Evolutionary conservation across 2,329 filamentous ascomycete genomes (phyloP), one percentile per base, ranked within the genome.

Genomic region (Fusarium sp.): DNA sequence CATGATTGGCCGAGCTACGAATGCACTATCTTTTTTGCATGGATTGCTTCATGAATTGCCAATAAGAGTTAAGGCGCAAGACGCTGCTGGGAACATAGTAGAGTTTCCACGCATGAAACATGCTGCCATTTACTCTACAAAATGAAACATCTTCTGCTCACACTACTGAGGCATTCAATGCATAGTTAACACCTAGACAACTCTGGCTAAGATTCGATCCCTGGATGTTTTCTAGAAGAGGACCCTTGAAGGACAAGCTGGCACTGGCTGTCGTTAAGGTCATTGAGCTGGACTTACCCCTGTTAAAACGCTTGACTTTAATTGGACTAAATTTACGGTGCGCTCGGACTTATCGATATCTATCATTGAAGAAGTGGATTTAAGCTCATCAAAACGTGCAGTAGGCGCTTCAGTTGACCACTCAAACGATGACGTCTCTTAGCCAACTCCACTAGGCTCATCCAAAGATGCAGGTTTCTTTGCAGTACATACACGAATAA

Each of bases 331-430:
- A 26, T 28, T 38, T 61, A 58, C 50, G 59, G n/a, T 47, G 52
- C 24, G 52, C 60, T 62, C 39, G 28, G 52, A 45, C 41, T 38
- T 47, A 30, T 60, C 36, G n/a, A 36, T 38, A 47, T 47, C 26
- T 34, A 26, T 24, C 39, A 45, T 64, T n/a, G 47, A 54, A 32
- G 42, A 63, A 69, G 66, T 69, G 66, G 66, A 68, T 63, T 68
- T 68, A 63, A 68, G 64, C 56, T 68, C 56, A 63, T 68, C 36
- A 63, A 69, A 68, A 54, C 66, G 48, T 68, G 66, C 56, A 68
- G 64, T 55, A 68, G 57, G 30, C n/a, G 26, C 54, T 24, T 60
- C 54, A 22, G 38, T 42, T 61, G 48, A 42, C 48, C 58, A 56
- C 48, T 61, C 13, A 56, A 32, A 39, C 32, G 32, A 28, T 59